Evolutionary conservation across 768 basidiomycete genomes (phyloP).

Genomic region (Pisolithus orientalis): DNA sequence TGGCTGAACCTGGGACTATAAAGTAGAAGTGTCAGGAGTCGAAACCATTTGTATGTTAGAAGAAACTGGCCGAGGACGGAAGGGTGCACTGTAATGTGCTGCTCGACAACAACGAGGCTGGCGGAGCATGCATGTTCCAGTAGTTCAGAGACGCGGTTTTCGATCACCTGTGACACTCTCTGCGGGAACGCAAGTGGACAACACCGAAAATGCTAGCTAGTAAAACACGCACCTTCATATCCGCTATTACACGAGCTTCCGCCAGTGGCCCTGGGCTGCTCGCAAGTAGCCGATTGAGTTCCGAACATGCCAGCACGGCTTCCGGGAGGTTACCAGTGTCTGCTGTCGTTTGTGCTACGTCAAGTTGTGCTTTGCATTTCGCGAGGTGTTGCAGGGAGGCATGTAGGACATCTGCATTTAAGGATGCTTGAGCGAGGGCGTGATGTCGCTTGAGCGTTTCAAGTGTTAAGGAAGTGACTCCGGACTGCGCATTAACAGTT

Average conservation of each 20-base stretch:
- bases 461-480: constrained; percentile 59
- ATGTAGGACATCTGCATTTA: constrained; percentile 46
- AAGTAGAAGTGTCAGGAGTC: background rate
- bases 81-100: constrained; percentile 43
- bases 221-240: constrained; percentile 49
- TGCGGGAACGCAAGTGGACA: constrained; percentile 21
- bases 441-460: constrained; percentile 52
- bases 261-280: constrained; percentile 45
- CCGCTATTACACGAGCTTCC: constrained; percentile 44
- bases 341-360: constrained; percentile 39
- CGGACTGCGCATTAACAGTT: constrained; percentile 42
- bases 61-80: constrained; percentile 43
- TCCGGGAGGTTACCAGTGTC: constrained; percentile 57
- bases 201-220: background rate
- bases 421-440: constrained; percentile 53
- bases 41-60: constrained; percentile 10
- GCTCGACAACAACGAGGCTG: constrained; percentile 46
- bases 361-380: constrained; percentile 43
- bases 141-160: constrained; percentile 63
- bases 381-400: constrained; percentile 51
- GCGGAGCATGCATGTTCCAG: constrained; percentile 62
- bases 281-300: constrained; percentile 40
- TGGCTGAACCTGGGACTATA: constrained; percentile 53
- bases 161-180: constrained; percentile 49
- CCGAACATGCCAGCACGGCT: constrained; percentile 42